Base-by-base conservation (phyloP, 441 rosid species). In the Corymbia citriodora region DNA sequence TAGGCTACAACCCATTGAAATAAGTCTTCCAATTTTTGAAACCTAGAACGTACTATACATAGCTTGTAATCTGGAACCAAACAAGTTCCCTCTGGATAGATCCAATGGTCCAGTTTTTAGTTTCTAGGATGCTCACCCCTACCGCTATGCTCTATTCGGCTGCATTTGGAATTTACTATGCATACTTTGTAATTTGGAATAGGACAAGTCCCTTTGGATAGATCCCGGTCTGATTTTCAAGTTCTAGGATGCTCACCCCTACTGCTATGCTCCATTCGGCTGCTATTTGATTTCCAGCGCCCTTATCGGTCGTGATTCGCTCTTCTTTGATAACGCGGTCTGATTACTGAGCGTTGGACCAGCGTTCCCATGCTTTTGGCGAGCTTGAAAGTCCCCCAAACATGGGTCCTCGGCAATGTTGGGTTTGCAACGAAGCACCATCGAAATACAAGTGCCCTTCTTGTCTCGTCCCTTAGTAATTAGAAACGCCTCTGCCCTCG, bases 401-500 rank as follows among this genome's bases (percentile, higher is more conserved):
- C 55, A 95, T 94, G 96, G 95, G 91, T 90, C 91, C 94, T 89
- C 95, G 87, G 87, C 94, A 91, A 70, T 97, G 99, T 92, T 93
- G 91, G 93, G 93, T 97, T 79, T 96, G 98, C 93, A 91, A 92
- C n/a, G 93, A 93, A 57, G 95, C 95, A 74, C 94, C 88, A 63
- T 96, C 98, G 40, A 97, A 95, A 89, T 97, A 97, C 95, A 97
- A 96, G 95, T 97, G 98, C 92, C 98, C 99, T 10, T 91, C 97
- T 36, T 97, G 98, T 91, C 94, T 95, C 89, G 55, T 91, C 93
- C 97, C 99, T 89, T 97, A 96, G 97, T 97, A 95, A 93, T 97
- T 88, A 48, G 36, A 25, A 68, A 81, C 52, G 4, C 72, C 55
- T 16, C 29, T 13, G 53, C 48, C 40, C 33, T 54, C 68, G 81